These are phyloP conservation scores for Tuber magnatum DNA, from an alignment of 495 filamentous ascomycete species.

Conservation along the genomic window DNA sequence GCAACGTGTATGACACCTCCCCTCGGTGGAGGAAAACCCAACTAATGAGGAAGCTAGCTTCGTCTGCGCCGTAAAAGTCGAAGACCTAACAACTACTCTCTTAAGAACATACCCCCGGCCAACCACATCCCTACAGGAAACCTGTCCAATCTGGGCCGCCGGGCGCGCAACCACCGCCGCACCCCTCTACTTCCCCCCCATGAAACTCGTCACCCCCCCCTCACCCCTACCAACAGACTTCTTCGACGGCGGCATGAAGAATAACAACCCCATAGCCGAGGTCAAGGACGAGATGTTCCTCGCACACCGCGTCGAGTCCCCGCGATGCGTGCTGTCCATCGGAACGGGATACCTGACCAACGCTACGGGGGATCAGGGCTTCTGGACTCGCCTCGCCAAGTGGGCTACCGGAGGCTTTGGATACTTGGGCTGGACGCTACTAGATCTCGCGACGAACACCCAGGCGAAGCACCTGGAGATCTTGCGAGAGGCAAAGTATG, in stretches of 20 bases:
- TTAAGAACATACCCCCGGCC: slow-evolving; percentile 86
- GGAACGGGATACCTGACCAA: slow-evolving; percentile 27
- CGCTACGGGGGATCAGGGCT: slow-evolving; percentile 7
- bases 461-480: slow-evolving; percentile 60
- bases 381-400: slow-evolving; percentile 8
- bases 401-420: slow-evolving; percentile 29
- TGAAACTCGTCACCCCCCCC: slow-evolving; percentile 22
- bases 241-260: slow-evolving; percentile 29
- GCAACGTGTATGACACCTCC: slow-evolving; percentile 13
- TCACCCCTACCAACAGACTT: slow-evolving; percentile 19
- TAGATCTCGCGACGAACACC: slow-evolving; percentile 26
- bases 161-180: slow-evolving; percentile 42
- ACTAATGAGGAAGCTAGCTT: slow-evolving; percentile 15
- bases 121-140: slow-evolving; percentile 74
- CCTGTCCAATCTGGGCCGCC: slow-evolving; percentile 43
- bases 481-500: slow-evolving; percentile 43
- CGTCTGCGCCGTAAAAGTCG: slow-evolving; percentile 83
- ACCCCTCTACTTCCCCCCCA: slow-evolving; percentile 39
- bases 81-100: slow-evolving; percentile 55
- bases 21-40: not conserved
- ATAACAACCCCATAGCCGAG: slow-evolving; percentile 30
- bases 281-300: slow-evolving; percentile 19
- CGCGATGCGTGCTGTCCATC: slow-evolving; percentile 23
- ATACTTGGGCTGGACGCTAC: slow-evolving; percentile 26
- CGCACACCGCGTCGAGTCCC: slow-evolving; percentile 17